Conservation (phyloP, 495 filamentous ascomycete species). For the Penicillium maclennaniae region DNA sequence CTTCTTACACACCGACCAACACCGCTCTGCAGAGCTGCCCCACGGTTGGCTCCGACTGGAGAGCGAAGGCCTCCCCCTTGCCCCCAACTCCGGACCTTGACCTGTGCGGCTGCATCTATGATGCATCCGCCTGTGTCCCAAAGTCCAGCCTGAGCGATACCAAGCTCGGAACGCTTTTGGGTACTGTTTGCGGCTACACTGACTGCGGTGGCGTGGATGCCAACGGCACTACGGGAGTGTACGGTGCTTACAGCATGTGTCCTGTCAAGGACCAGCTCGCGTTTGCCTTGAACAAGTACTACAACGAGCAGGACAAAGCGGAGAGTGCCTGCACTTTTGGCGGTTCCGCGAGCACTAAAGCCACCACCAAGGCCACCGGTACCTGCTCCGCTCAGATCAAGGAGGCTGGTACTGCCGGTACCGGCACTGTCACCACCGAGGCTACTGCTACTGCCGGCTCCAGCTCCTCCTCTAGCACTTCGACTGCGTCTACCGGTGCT, state of each 20-base stretch:
- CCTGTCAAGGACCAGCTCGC: conserved; percentile 69
- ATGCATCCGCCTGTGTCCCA: conserved; percentile 61
- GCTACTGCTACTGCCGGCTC: conserved; percentile 42
- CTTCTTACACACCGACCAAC: conserved; percentile 74
- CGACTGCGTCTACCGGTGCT: conserved; percentile 39
- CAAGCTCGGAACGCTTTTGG: conserved; percentile 65
- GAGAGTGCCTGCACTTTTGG: conserved; percentile 71
- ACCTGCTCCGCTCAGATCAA: conserved; percentile 52
- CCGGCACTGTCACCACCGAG: conserved; percentile 56
- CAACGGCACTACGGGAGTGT: conserved; percentile 69
- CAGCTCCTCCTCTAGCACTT: conserved; percentile 9
- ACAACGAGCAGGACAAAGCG: conserved; percentile 53
- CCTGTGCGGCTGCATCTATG: conserved; percentile 81
- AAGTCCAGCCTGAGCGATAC: conserved; percentile 37
- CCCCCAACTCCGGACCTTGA: conserved; percentile 73
- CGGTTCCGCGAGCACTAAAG: conserved; percentile 56
- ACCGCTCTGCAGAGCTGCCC: conserved; percentile 71
- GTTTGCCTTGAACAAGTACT: conserved; percentile 81
- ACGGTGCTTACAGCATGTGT: conserved; percentile 93
- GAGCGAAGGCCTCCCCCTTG: conserved; percentile 57
- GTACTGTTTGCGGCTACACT: conserved; percentile 63
- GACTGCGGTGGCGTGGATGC: conserved; percentile 67
- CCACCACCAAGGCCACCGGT: conserved; percentile 44
- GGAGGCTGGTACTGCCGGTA: conserved; percentile 61
- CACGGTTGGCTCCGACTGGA: conserved; percentile 58